Conservation (phyloP, 805 yeast species). For the Brettanomyces bruxellensis region DNA sequence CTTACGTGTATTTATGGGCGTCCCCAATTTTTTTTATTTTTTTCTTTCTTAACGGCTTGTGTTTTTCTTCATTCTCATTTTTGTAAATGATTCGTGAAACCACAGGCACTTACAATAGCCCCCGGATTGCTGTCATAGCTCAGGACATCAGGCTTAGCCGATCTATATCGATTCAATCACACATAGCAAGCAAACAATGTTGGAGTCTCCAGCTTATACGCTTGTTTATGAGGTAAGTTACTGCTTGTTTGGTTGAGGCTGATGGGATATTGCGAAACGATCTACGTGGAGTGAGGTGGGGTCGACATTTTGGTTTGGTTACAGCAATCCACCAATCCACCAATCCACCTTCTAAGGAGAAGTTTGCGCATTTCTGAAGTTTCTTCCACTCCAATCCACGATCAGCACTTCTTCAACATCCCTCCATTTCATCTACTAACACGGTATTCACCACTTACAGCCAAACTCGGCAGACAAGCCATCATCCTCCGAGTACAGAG, state of each 20-base stretch:
- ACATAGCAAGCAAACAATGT: slow-evolving; percentile 10
- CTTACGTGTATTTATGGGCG: too few relatives aligned
- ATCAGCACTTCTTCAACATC: too few relatives aligned
- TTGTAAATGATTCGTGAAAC: neutral
- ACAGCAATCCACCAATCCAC: too few relatives aligned
- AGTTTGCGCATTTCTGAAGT: too few relatives aligned
- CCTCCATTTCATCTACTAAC: neutral
- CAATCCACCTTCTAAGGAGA: too few relatives aligned
- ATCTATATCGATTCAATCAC: too few relatives aligned
- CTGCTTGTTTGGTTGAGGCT: neutral
- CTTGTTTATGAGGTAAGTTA: slow-evolving; percentile 54
- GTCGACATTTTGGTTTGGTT: too few relatives aligned
- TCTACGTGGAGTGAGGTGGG: too few relatives aligned
- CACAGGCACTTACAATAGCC: too few relatives aligned
- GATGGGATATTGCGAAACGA: too few relatives aligned
- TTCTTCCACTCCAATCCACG: too few relatives aligned
- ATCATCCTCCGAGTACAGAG: slow-evolving; percentile 64
- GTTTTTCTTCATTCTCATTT: neutral
- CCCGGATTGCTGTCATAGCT: neutral
- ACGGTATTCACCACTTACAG: slow-evolving; percentile 14
- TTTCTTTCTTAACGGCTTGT: neutral
- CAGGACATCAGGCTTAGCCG: neutral
- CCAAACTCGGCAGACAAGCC: slow-evolving; percentile 57
- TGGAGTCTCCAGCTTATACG: slow-evolving; percentile 50
- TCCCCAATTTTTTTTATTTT: neutral